Evolutionary conservation across 805 yeast species (phyloP), one percentile per base, ranked within the genome.

Genomic region (Wickerhamomyces rabaulensis): DNA sequence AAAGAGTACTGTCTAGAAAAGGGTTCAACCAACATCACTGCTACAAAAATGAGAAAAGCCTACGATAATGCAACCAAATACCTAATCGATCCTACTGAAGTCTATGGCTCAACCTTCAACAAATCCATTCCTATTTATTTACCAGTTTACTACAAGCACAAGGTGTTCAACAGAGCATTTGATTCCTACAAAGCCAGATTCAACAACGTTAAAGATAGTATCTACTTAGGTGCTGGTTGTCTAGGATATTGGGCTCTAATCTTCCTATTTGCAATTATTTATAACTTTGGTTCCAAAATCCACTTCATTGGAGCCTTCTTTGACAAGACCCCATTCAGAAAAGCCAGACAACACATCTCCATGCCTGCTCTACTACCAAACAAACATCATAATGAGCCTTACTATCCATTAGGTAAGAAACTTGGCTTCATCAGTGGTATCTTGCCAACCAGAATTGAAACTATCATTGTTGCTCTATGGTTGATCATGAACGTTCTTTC

Each of bases 201-300:
- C 38, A 57, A 60, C 12, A 71, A 70, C 48, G 41, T 58, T 7
- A 70, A 67, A 45, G 62, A 63, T 19, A 74, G 81, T 3, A 66
- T 75, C 19, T 67, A 64, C 48, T 61, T 72, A 53, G 83, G 77
- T 31, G 62, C 70, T 13, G 78, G 69, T 1, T 51, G 70, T 29
- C 47, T 79, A 22, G 73, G 75, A 0, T 76, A 72, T 51, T 77
- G 82, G 80, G 73, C 66, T 4, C 43, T 66, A 1, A 62, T 79
- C 38, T 54, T 76, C 45, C 39, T 78, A 1, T 26, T 71, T 19
- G 68, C 76, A 2, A 69, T 70, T 2, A 19, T 75, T 13, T 51
- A 50, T 49, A 56, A 54, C 42, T 20, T 52, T 20, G 21, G 47
- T 25, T 50, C 51, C 46, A 45, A 43, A 41, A 39, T 45, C 20